Evolutionary conservation across 345 rosid species (phyloP).

Genomic region (Eucalyptus shirleyi): DNA sequence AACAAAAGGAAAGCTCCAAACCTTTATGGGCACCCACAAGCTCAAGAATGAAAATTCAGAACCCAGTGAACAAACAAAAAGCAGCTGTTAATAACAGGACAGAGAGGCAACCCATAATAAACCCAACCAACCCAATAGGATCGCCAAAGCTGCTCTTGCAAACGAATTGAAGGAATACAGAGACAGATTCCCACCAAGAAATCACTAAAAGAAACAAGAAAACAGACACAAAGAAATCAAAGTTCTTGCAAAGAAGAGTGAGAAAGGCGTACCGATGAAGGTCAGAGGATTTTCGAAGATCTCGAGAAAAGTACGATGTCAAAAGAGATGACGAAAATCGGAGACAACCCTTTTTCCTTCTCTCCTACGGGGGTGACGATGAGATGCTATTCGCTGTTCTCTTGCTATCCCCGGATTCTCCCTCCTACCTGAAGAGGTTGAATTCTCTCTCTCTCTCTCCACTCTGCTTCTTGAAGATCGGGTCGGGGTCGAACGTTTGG

Average conservation of each 20-base stretch:
- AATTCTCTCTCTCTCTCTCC: neutral
- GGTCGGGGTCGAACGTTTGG: neutral
- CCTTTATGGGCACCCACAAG: neutral
- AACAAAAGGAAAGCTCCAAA: neutral
- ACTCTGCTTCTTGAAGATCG: neutral
- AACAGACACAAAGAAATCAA: neutral
- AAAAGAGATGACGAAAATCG: neutral
- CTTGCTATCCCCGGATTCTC: neutral
- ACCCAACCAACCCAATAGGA: neutral
- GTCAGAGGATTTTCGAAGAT: neutral
- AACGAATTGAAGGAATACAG: neutral
- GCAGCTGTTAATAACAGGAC: neutral
- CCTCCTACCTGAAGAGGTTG: neutral
- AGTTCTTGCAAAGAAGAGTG: neutral
- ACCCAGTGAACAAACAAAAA: neutral
- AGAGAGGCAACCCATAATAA: neutral
- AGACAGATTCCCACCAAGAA: neutral
- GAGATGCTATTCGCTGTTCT: neutral
- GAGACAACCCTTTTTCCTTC: neutral
- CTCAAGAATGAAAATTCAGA: neutral
- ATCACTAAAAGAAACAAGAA: neutral
- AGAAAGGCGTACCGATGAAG: neutral
- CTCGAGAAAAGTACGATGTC: neutral
- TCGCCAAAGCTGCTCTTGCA: neutral
- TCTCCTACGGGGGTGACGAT: neutral